A percentile compares a stretch with the other conserved stretches of the same genome.
Conservation (phyloP, 768 basidiomycete genomes). For the Russula sp. region DNA sequence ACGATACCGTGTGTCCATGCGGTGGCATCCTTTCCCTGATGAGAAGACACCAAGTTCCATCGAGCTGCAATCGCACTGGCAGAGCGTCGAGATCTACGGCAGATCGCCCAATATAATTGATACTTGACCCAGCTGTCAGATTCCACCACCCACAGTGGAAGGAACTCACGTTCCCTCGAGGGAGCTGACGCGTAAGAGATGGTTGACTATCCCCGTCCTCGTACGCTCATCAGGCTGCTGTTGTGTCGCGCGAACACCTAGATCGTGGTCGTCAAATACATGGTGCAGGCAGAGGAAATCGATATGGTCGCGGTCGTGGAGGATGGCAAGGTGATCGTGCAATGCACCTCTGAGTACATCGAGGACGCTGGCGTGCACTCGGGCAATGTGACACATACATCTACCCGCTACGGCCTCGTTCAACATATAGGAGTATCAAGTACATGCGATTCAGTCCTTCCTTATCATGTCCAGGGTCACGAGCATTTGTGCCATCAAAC, state of each 20-base stretch:
- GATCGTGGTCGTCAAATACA: slow-evolving; percentile 98
- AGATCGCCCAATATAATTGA: slow-evolving; percentile 99
- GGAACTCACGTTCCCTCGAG: slow-evolving; percentile 82
- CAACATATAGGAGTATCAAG: slow-evolving; percentile 99
- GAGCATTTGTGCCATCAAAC: slow-evolving; percentile 94
- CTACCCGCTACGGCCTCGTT: slow-evolving; percentile 97
- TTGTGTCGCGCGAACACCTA: slow-evolving; percentile 92
- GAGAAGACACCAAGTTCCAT: slow-evolving; percentile 99
- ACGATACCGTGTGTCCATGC: slow-evolving; percentile 81
- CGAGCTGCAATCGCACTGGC: slow-evolving; percentile 87
- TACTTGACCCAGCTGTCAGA: slow-evolving; percentile 47
- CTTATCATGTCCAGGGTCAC: slow-evolving; percentile 99
- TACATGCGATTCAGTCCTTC: slow-evolving; percentile 96
- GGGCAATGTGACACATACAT: slow-evolving; percentile 90
- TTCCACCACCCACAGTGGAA: slow-evolving; percentile 89
- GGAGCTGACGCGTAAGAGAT: slow-evolving; percentile 81
- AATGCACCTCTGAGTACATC: slow-evolving; percentile 98
- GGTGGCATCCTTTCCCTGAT: slow-evolving; percentile 96
- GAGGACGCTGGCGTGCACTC: slow-evolving; percentile 99
- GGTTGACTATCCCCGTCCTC: slow-evolving; percentile 89
- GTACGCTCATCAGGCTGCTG: slow-evolving; percentile 96
- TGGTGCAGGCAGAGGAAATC: slow-evolving; percentile 99
- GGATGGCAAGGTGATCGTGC: slow-evolving; percentile 98
- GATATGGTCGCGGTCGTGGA: slow-evolving; percentile 99
- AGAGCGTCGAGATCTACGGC: slow-evolving; percentile 97